Base-by-base conservation (phyloP, 2,329 filamentous ascomycete genomes). In the Fusarium sublunatum region DNA sequence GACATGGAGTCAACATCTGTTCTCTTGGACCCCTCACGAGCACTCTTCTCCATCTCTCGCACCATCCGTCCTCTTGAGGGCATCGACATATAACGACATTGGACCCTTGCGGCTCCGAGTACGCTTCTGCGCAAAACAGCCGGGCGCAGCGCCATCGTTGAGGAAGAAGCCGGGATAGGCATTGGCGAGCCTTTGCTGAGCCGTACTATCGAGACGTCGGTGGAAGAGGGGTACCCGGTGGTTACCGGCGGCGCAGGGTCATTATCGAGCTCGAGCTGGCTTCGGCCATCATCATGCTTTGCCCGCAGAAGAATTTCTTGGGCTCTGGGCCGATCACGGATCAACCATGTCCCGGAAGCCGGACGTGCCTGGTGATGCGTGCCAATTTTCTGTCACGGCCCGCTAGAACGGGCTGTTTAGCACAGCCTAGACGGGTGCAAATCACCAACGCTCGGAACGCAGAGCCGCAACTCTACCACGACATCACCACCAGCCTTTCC, bases 1-100 rank as follows among this genome's bases (percentile, higher is more conserved):
- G 72, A 71, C 69, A 76, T 75, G 47, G 64, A 73, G 51, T 71
- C 64, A 26, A 51, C 58, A n/a, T 66, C 67, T 44, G 71, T 72
- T 50, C 57, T 72, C 49, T 52, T 68, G 1, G 64, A 48, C 25
- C 61, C 64, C n/a, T 59, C 46, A 3, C 61, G 64, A n/a, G 69
- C 58, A 15, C 53, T 64, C 28, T 69, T 70, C 12, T 71, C 61
- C 53, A 74, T 61, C 39, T 76, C 74, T 9, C 74, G 72, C 19
- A 68, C n/a, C 35, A 74, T 68, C 25, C 54, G 59, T 34, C 50
- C 67, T 32, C 46, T 65, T 0, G 70, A 69, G n/a, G 69, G 70
- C 56, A 70, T 62, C 5, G 72, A 61, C 15, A 65, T 61, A 32
- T 73, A 66, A 24, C 74, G 73, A 11, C 68, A 67, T 42, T 71